Base-by-base conservation (phyloP, 768 basidiomycete genomes). In the Boletus sensibilis region DNA sequence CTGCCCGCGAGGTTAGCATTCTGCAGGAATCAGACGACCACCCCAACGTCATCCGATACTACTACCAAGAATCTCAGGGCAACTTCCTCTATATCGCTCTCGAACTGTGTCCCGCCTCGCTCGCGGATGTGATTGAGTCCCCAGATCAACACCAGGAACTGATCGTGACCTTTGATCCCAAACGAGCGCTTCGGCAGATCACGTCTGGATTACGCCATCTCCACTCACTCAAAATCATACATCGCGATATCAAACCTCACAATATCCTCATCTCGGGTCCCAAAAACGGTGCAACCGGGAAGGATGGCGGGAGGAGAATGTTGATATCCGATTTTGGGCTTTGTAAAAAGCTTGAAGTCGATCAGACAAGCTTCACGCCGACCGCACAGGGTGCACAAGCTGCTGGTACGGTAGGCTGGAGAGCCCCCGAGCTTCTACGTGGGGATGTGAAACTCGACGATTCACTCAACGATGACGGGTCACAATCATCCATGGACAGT, bases 41-140 rank as follows among this genome's bases (percentile, higher is more conserved):
- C 65, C 94, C 94, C 18, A 98, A 99, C 75, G 97, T 99, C 70
- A 95, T 98, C 64, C 88, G 94, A 29, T 97, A 99, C 70, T 99
- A 94, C 73, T 98, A 93, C 74, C 94, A 98, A 78, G 96, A 98
- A 76, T 79, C 89, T 4, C 90, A 91, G 29, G 86, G 86, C 21
- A 94, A 91, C 65, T 98, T 98, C 78, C 84, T 98, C 11, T 98
- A 96, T 73, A 98, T 99, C 59, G 97, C 97, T 3, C 86, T 99
- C 41, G 97, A 99, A 67, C 80, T 98, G 5, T 94, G 94, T 68
- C 93, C 92, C 0, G 91, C 90, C 1, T 92, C 92, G 4, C 84
- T 97, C 1, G 92, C 90, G 1, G 92, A 96, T 67, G 76, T 95
- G 53, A 76, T 96, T 66, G 94, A 95, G 64, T 83, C 77, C 33